Percentiles rank a stretch among this genome's conserved stretches.
These are phyloP conservation scores for Cystobasidium onofrii DNA, from an alignment of 768 basidiomycete genomes.

Conservation along the genomic window DNA sequence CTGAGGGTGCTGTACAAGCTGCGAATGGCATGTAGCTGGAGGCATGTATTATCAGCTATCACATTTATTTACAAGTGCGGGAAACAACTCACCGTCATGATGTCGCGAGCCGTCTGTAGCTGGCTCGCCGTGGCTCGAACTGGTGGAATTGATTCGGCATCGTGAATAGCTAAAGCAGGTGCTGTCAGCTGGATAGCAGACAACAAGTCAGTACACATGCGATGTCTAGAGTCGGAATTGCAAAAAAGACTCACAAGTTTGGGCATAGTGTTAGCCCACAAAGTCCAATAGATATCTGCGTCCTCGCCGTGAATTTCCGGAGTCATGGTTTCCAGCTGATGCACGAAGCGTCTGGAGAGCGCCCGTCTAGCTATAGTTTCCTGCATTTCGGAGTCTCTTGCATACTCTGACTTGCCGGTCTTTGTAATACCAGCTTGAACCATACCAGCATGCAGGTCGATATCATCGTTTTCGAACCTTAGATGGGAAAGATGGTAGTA, in stretches of 20 bases:
- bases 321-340: not conserved
- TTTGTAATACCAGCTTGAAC: not conserved
- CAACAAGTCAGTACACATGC: not conserved
- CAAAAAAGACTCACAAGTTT: slow-evolving; percentile 26
- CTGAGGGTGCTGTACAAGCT: slow-evolving; percentile 28
- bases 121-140: not conserved
- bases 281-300: slow-evolving; percentile 34
- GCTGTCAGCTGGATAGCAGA: not conserved
- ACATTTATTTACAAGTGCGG: not conserved
- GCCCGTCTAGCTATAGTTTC: not conserved
- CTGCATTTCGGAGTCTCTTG: not conserved
- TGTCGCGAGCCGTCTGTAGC: not conserved
- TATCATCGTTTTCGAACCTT: slow-evolving; percentile 1
- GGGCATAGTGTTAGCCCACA: slow-evolving; percentile 37
- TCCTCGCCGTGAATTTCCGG: slow-evolving; percentile 3
- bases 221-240: not conserved
- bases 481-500: slow-evolving; percentile 1
- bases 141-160: not conserved
- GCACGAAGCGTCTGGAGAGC: not conserved
- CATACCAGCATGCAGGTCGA: slow-evolving; percentile 8
- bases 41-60: not conserved
- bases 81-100: not conserved
- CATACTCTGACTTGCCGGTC: not conserved
- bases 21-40: slow-evolving; percentile 32
- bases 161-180: not conserved